phyloP scores from a whole-genome alignment of 805 yeast genomes.

The Saturnispora sanitii region DNA sequence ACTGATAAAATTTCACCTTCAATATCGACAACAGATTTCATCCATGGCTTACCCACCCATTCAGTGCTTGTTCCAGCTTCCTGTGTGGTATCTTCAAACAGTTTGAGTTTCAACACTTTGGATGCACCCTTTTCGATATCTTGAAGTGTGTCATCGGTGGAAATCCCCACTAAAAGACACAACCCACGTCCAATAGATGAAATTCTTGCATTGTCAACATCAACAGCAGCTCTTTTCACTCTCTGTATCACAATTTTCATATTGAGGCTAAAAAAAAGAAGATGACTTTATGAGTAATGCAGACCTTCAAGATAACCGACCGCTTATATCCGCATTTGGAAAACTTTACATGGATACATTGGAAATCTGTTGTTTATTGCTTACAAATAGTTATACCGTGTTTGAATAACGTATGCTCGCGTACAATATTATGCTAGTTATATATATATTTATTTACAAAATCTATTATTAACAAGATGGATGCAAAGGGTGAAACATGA shows the following conservation, averaged over 20 bases:
- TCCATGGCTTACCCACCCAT: slow-evolving; percentile 69
- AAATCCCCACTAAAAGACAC: slow-evolving; percentile 75
- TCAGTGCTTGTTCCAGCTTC: slow-evolving; percentile 36
- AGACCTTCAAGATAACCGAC: neutral
- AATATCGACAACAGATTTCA: slow-evolving; percentile 51
- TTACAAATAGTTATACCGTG: too few relatives aligned
- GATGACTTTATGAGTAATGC: neutral
- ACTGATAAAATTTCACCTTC: slow-evolving; percentile 73
- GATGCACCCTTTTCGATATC: slow-evolving; percentile 63
- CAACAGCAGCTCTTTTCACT: slow-evolving; percentile 82
- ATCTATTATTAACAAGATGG: too few relatives aligned
- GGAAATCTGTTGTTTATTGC: too few relatives aligned
- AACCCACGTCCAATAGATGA: slow-evolving; percentile 73
- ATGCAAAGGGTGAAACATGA: too few relatives aligned
- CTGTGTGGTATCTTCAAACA: slow-evolving; percentile 52
- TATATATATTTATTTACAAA: too few relatives aligned
- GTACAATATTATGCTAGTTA: too few relatives aligned
- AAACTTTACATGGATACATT: too few relatives aligned
- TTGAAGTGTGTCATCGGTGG: slow-evolving; percentile 62
- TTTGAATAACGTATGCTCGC: too few relatives aligned
- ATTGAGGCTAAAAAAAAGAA: slow-evolving; percentile 41
- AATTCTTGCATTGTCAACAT: slow-evolving; percentile 60
- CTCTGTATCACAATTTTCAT: slow-evolving; percentile 91
- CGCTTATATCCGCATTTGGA: too few relatives aligned
- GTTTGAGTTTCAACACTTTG: slow-evolving; percentile 53